A percentile compares a stretch with the other conserved stretches of the same genome.
Conservation (phyloP, 495 filamentous ascomycete species). For the Astrothelium macrocarpum region DNA sequence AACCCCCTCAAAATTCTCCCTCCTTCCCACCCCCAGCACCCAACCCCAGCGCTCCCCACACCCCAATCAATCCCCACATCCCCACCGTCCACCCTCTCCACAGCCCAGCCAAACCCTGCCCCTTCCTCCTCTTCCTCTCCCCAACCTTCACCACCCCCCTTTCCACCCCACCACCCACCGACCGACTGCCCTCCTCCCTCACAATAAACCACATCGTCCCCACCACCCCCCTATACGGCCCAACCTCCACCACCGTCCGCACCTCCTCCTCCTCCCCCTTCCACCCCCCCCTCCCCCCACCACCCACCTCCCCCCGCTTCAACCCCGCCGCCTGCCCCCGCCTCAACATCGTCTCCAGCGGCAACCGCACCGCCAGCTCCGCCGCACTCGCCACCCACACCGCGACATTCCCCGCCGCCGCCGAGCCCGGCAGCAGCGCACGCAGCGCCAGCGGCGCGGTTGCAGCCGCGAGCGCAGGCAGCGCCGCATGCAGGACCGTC, state of each 20-base stretch:
- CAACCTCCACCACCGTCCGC: constrained; percentile 64
- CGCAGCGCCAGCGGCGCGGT: constrained; percentile 73
- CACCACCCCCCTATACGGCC: constrained; percentile 68
- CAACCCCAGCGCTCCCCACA: constrained; percentile 63
- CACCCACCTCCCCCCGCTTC: not conserved
- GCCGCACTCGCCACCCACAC: constrained; percentile 64
- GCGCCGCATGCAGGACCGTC: constrained; percentile 74
- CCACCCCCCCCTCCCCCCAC: not conserved
- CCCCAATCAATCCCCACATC: constrained; percentile 87
- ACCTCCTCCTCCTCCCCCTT: constrained; percentile 28
- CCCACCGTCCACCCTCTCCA: constrained; percentile 93
- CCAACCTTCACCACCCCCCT: constrained; percentile 27
- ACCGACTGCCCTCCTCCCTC: constrained; percentile 62
- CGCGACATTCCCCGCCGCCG: no score
- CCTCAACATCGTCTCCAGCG: constrained; percentile 83
- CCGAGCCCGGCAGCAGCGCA: no score
- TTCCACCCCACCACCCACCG: constrained; percentile 7
- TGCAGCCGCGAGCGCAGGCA: constrained; percentile 67
- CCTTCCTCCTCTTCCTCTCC: constrained; percentile 45
- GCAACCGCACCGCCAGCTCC: constrained; percentile 78
- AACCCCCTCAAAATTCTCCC: constrained; percentile 42
- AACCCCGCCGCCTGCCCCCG: constrained; percentile 57
- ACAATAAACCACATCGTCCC: constrained; percentile 84
- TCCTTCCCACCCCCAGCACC: constrained; percentile 39
- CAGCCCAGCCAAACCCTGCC: constrained; percentile 74